Percentiles rank a stretch among this genome's conserved stretches.
Conservation (phyloP, 495 filamentous ascomycete genomes). For the Lasiosphaeria hispida region DNA sequence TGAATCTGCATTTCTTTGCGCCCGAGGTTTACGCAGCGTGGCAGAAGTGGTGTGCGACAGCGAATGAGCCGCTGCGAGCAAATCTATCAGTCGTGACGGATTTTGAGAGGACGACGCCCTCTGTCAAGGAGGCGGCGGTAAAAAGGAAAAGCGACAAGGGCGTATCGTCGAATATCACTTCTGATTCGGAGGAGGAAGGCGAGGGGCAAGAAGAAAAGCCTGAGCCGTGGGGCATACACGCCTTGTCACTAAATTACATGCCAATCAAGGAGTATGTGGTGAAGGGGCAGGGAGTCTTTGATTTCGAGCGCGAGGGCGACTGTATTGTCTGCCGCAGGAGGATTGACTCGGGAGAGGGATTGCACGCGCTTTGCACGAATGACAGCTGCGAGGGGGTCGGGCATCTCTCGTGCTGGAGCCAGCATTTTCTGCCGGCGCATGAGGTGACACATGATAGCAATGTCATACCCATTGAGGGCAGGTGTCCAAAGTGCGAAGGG, state of each 20-base stretch:
- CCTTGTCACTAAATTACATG: slow-evolving; percentile 65
- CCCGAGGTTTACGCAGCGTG: slow-evolving; percentile 66
- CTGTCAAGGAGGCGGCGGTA: neutral
- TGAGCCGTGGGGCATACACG: slow-evolving; percentile 47
- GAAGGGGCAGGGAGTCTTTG: slow-evolving; percentile 65
- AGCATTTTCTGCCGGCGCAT: slow-evolving; percentile 49
- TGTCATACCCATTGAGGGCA: slow-evolving; percentile 66
- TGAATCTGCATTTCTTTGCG: slow-evolving; percentile 76
- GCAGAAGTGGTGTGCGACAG: slow-evolving; percentile 57
- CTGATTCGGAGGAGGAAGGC: neutral
- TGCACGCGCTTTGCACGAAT: slow-evolving; percentile 70
- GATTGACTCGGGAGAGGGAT: slow-evolving; percentile 46
- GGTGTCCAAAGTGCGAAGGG: slow-evolving; percentile 68
- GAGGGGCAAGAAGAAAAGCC: slow-evolving; percentile 7
- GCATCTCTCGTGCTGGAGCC: slow-evolving; percentile 77
- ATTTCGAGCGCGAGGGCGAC: slow-evolving; percentile 51
- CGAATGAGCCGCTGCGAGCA: slow-evolving; percentile 44
- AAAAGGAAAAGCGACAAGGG: neutral
- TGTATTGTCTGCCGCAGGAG: slow-evolving; percentile 64
- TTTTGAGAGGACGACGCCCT: slow-evolving; percentile 24
- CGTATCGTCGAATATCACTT: no score
- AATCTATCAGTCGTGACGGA: slow-evolving; percentile 59
- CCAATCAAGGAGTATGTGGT: slow-evolving; percentile 64
- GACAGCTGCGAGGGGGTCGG: slow-evolving; percentile 61
- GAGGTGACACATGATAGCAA: slow-evolving; percentile 34